These are phyloP conservation scores for Leptographium procerum DNA, from an alignment of 2,329 filamentous ascomycete species.

Conservation along the genomic window DNA sequence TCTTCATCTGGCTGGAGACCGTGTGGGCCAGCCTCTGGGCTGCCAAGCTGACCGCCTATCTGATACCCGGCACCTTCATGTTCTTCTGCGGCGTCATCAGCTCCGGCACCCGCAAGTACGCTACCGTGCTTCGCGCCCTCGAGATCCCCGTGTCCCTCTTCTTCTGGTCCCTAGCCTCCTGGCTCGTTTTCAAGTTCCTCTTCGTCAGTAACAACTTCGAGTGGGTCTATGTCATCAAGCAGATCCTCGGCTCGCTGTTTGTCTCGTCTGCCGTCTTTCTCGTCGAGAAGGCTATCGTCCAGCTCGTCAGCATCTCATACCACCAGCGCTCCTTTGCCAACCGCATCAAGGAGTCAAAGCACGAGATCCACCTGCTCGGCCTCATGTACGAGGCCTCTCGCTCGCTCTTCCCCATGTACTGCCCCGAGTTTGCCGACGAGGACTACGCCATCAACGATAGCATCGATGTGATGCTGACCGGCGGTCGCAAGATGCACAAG, in stretches of 20 bases:
- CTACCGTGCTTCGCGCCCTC: slow-evolving; percentile 50
- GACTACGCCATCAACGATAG: slow-evolving; percentile 86
- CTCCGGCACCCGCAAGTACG: slow-evolving; percentile 59
- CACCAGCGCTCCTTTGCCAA: slow-evolving; percentile 74
- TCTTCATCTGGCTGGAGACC: slow-evolving; percentile 60
- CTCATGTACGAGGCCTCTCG: slow-evolving; percentile 85
- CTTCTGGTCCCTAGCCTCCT: slow-evolving; percentile 54
- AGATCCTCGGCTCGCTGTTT: slow-evolving; percentile 55
- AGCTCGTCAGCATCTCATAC: slow-evolving; percentile 76
- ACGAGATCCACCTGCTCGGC: slow-evolving; percentile 67
- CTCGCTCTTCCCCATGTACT: slow-evolving; percentile 83
- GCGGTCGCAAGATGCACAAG: slow-evolving; percentile 19
- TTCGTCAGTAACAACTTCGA: slow-evolving; percentile 29
- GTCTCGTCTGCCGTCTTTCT: slow-evolving; percentile 61
- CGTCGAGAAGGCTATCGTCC: slow-evolving; percentile 67
- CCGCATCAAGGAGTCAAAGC: slow-evolving; percentile 82
- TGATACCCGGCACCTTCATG: slow-evolving; percentile 52
- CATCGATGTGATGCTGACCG: slow-evolving; percentile 53
- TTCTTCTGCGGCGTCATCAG: slow-evolving; percentile 59
- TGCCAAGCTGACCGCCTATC: slow-evolving; percentile 52
- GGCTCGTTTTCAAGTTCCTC: slow-evolving; percentile 49
- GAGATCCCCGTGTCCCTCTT: slow-evolving; percentile 58
- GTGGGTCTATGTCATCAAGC: slow-evolving; percentile 50
- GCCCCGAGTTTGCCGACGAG: slow-evolving; percentile 79
- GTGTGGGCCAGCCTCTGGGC: slow-evolving; percentile 58